Evolutionary conservation across 2,329 filamentous ascomycete genomes (phyloP).

Genomic region (Colletotrichum chrysophilum): DNA sequence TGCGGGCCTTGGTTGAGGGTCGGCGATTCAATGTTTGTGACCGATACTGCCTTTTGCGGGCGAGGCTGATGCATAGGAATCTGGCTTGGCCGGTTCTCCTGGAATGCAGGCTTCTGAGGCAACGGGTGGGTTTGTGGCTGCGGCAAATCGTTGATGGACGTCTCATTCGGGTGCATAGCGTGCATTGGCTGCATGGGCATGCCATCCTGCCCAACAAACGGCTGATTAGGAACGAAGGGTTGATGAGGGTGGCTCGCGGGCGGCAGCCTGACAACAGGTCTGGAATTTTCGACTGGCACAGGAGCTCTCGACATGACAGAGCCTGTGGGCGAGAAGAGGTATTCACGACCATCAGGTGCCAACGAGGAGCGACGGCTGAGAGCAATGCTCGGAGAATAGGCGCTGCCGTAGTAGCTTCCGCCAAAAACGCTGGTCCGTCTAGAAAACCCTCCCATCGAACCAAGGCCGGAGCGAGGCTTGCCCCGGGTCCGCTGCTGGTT

Average conservation of each 20-base stretch:
- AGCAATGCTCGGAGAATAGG: slow-evolving; percentile 86
- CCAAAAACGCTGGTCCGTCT: slow-evolving; percentile 85
- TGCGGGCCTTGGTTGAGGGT: slow-evolving; percentile 68
- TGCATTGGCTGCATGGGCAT: background rate
- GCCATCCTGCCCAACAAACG: slow-evolving; percentile 13
- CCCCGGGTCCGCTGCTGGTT: slow-evolving; percentile 85
- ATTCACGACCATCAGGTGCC: slow-evolving; percentile 69
- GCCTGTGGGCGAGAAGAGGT: slow-evolving; percentile 79
- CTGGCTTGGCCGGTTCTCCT: slow-evolving; percentile 58
- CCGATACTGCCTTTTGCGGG: slow-evolving; percentile 91
- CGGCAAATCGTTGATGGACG: slow-evolving; percentile 56
- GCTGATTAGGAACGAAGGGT: slow-evolving; percentile 25
- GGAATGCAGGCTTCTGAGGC: slow-evolving; percentile 62
- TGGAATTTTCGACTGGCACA: slow-evolving; percentile 62
- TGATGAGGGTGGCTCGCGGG: slow-evolving; percentile 51
- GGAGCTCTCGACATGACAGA: slow-evolving; percentile 76
- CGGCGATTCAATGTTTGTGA: slow-evolving; percentile 90
- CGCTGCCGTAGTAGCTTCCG: slow-evolving; percentile 71
- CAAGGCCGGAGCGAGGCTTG: slow-evolving; percentile 75
- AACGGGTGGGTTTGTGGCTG: slow-evolving; percentile 64
- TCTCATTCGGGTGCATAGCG: slow-evolving; percentile 28
- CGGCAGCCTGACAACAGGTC: slow-evolving; percentile 84
- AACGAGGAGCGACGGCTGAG: slow-evolving; percentile 89
- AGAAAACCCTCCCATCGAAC: slow-evolving; percentile 69
- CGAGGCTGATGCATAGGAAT: slow-evolving; percentile 91